Conservation (phyloP, 129 eudicot species). For the sunflower (Helianthus annuus) region HanXRQr2.0-SUNRISE NC_035449.2:189728657-189729156, state of each 20-base stretch:
- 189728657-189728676: no score
- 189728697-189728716: no score
- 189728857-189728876: background rate
- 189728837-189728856: conserved; percentile 73
- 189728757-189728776: conserved; percentile 51
- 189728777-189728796: conserved; percentile 64
- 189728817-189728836: conserved; percentile 51
- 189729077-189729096: conserved; percentile 51
- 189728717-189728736: conserved; percentile 24
- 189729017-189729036: conserved; percentile 27
- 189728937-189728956: no score
- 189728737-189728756: conserved; percentile 45
- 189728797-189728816: conserved; percentile 58
- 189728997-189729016: no score
- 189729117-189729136: conserved; percentile 32
- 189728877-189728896: conserved; percentile 29
- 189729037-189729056: conserved; percentile 59
- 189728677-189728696: no score
- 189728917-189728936: no score
- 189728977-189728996: no score
- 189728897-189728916: no score
- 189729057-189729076: conserved; percentile 58
- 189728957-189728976: no score
- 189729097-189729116: conserved; percentile 33
- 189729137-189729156: conserved; percentile 63